Percentiles rank a stretch among this genome's conserved stretches.
phyloP scores from a whole-genome alignment of 1,284 basidiomycete species.

The Takashimella koratensis region DNA sequence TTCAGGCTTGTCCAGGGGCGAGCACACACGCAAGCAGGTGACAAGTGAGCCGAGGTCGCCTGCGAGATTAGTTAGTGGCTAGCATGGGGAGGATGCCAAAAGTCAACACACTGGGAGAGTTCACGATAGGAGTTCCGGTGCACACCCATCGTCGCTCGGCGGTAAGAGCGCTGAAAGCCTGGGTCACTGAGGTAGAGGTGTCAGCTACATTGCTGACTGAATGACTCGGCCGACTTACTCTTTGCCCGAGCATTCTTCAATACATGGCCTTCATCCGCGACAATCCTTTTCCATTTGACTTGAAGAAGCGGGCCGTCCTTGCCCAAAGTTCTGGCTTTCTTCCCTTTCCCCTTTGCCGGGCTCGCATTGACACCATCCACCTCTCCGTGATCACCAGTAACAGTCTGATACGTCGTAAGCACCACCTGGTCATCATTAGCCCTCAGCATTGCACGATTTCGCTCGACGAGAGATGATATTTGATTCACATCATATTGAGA shows the following conservation, averaged over 20 bases:
- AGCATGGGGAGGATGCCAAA: neutral
- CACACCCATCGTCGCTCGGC: conserved; percentile 71
- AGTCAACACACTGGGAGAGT: conserved; percentile 57
- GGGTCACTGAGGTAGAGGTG: conserved; percentile 53
- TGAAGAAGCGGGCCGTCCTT: conserved; percentile 58
- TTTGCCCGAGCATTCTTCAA: conserved; percentile 82
- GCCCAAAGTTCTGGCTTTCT: conserved; percentile 26
- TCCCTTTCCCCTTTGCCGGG: conserved; percentile 21
- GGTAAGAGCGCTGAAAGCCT: conserved; percentile 62
- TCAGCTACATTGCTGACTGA: conserved; percentile 2
- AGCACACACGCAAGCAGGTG: conserved; percentile 73
- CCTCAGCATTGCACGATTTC: too few species aligned
- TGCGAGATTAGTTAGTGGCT: conserved; percentile 31
- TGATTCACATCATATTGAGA: conserved; percentile 58
- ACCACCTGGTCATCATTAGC: conserved; percentile 53
- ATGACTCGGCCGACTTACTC: too few species aligned
- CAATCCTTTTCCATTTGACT: conserved; percentile 77
- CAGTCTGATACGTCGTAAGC: conserved; percentile 83
- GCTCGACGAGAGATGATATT: neutral
- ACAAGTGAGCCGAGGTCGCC: conserved; percentile 78
- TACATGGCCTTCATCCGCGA: conserved; percentile 82
- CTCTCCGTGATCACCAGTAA: conserved; percentile 22
- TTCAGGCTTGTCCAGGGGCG: conserved; percentile 72
- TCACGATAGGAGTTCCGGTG: conserved; percentile 73
- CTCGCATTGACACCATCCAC: conserved; percentile 4